Conservation (phyloP, 2,329 filamentous ascomycete genomes). For the Aspergillus sp. region DNA sequence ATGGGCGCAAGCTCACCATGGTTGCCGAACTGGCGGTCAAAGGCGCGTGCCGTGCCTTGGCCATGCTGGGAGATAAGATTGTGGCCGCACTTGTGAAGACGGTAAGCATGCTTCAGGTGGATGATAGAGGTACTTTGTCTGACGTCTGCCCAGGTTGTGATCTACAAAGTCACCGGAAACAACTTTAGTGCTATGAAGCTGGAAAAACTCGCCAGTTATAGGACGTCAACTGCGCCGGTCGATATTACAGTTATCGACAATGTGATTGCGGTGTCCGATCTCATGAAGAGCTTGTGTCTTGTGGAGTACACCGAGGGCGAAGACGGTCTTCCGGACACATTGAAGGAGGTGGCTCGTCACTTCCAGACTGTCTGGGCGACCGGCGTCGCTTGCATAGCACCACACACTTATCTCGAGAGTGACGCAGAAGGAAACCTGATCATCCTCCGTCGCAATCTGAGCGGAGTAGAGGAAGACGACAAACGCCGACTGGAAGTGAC, state of each 20-base stretch:
- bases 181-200: constrained; percentile 49
- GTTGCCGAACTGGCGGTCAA: constrained; percentile 68
- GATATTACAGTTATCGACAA: constrained; percentile 72
- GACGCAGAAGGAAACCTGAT: constrained; percentile 87
- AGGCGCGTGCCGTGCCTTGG: constrained; percentile 77
- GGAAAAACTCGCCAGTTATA: constrained; percentile 70
- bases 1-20: constrained; percentile 68
- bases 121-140: not conserved
- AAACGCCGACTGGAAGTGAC: constrained; percentile 67
- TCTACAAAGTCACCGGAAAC: constrained; percentile 50
- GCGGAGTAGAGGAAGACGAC: constrained; percentile 73
- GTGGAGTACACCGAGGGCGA: constrained; percentile 65
- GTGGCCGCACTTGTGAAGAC: constrained; percentile 90
- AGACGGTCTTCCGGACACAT: constrained; percentile 56
- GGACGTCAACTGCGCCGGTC: constrained; percentile 79
- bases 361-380: constrained; percentile 81
- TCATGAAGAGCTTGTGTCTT: constrained; percentile 89
- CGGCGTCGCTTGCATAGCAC: constrained; percentile 68
- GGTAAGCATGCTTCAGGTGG: constrained; percentile 44
- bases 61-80: constrained; percentile 70
- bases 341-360: constrained; percentile 75
- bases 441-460: constrained; percentile 69
- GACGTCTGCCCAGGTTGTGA: constrained; percentile 48
- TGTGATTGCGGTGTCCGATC: constrained; percentile 78
- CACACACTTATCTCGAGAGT: constrained; percentile 73